Evolutionary conservation across 345 rosid genomes (phyloP).

Genomic region (Noccaea caerulescens): DNA sequence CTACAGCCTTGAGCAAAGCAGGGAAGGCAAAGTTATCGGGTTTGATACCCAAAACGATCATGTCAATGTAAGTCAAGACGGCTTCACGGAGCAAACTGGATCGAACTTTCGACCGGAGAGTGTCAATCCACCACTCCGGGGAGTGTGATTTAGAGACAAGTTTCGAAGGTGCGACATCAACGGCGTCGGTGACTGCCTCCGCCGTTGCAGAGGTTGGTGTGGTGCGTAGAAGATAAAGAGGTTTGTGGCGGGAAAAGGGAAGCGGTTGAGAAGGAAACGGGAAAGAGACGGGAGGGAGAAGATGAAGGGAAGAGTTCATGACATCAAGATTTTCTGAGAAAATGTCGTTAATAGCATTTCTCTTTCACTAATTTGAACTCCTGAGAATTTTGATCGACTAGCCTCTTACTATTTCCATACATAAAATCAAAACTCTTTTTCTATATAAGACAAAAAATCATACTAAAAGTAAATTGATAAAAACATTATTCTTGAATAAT

Average conservation of each 20-base stretch:
- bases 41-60: constrained; percentile 54
- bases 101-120: constrained; percentile 61
- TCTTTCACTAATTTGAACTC: no score
- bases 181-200: constrained; percentile 9
- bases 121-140: constrained; percentile 65
- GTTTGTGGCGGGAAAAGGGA: constrained; percentile 37
- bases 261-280: constrained; percentile 32
- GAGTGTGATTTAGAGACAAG: constrained; percentile 41
- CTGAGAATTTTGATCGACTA: no score
- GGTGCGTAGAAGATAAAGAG: constrained; percentile 33
- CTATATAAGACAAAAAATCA: no score
- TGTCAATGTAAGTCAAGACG: constrained; percentile 60
- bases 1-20: constrained; percentile 67
- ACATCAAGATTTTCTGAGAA: constrained; percentile 3
- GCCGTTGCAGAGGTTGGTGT: constrained; percentile 24
- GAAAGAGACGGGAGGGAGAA: constrained; percentile 24
- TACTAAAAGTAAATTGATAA: no score
- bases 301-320: constrained; percentile 39
- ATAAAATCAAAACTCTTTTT: no score
- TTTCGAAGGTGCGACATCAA: constrained; percentile 34
- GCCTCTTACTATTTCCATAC: no score
- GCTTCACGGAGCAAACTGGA: constrained; percentile 67
- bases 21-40: constrained; percentile 85
- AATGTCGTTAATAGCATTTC: not conserved
- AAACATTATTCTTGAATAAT: no score